Conservation (phyloP, 2,329 filamentous ascomycete species). For the Fusarium albidum region DNA sequence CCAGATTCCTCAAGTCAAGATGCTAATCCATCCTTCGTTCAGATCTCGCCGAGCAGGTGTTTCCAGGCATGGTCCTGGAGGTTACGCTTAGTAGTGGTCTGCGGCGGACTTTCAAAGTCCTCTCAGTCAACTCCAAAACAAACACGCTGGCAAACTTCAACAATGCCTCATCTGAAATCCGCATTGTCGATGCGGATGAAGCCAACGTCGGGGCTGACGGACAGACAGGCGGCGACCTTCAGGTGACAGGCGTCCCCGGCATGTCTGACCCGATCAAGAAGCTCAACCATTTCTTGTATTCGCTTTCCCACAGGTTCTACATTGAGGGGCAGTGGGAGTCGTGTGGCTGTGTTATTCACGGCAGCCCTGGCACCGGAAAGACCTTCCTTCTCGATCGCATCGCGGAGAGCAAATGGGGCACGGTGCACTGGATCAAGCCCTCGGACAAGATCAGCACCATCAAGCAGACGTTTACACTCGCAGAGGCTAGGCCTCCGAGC, state of each 20-base stretch:
- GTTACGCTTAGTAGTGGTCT: constrained; percentile 52
- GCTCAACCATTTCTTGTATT: constrained; percentile 72
- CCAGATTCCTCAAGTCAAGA: not conserved
- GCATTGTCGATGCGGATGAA: constrained; percentile 46
- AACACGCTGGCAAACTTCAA: constrained; percentile 55
- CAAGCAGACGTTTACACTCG: constrained; percentile 74
- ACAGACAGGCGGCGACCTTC: constrained; percentile 46
- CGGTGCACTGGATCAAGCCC: constrained; percentile 68
- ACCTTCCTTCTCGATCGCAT: constrained; percentile 75
- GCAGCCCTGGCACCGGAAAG: constrained; percentile 86
- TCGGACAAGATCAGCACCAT: constrained; percentile 67
- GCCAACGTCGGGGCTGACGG: constrained; percentile 22
- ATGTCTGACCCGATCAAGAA: constrained; percentile 68
- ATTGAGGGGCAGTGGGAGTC: constrained; percentile 47
- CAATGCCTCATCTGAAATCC: constrained; percentile 47
- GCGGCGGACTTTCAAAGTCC: constrained; percentile 59
- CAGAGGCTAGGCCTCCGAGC: constrained; percentile 74
- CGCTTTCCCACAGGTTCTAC: constrained; percentile 56
- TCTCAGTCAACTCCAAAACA: constrained; percentile 62
- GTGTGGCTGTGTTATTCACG: constrained; percentile 77
- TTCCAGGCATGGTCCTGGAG: constrained; percentile 76
- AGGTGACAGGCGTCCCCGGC: constrained; percentile 70
- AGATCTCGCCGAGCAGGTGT: constrained; percentile 73
- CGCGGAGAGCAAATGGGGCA: constrained; percentile 73
- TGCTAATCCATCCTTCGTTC: constrained; percentile 10